phyloP scores from a whole-genome alignment of 495 filamentous ascomycete genomes.

The Podospora tetraspora region DNA sequence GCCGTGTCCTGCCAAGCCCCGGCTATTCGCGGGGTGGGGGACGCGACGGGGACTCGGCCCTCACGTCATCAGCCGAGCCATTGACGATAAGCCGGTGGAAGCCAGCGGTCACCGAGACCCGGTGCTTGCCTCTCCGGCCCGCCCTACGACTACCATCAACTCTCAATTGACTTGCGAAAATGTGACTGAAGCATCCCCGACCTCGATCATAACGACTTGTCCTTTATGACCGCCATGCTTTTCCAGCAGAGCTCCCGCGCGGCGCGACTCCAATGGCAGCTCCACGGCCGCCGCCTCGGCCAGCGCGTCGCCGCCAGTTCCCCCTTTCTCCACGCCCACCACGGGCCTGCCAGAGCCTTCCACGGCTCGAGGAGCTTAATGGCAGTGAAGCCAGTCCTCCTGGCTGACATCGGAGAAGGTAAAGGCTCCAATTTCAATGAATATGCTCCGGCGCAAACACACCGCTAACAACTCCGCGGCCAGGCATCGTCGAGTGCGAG shows the following conservation, averaged over 20 bases:
- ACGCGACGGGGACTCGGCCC: constrained; percentile 19
- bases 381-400: constrained; percentile 75
- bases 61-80: constrained; percentile 23
- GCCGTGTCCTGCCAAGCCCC: constrained; percentile 12
- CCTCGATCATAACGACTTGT: neutral
- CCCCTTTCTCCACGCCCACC: constrained; percentile 6
- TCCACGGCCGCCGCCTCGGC: constrained; percentile 27
- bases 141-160: neutral
- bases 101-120: constrained; percentile 17
- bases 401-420: constrained; percentile 98
- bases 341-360: constrained; percentile 45
- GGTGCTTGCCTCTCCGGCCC: neutral
- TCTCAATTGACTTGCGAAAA: constrained; percentile 14
- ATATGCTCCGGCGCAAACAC: neutral
- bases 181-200: constrained; percentile 12
- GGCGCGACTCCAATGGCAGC: constrained; percentile 37
- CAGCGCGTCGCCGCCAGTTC: constrained; percentile 26
- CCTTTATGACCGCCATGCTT: constrained; percentile 34
- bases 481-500: constrained; percentile 95
- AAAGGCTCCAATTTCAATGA: constrained; percentile 16
- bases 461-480: neutral
- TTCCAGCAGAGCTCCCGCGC: constrained; percentile 40
- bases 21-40: constrained; percentile 31
- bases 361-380: constrained; percentile 53
- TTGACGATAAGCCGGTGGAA: constrained; percentile 29